Percentiles rank a stretch among this genome's conserved stretches.
These are phyloP conservation scores for Tricholoma hemisulphureum DNA, from an alignment of 768 basidiomycete genomes.

Conservation along the genomic window DNA sequence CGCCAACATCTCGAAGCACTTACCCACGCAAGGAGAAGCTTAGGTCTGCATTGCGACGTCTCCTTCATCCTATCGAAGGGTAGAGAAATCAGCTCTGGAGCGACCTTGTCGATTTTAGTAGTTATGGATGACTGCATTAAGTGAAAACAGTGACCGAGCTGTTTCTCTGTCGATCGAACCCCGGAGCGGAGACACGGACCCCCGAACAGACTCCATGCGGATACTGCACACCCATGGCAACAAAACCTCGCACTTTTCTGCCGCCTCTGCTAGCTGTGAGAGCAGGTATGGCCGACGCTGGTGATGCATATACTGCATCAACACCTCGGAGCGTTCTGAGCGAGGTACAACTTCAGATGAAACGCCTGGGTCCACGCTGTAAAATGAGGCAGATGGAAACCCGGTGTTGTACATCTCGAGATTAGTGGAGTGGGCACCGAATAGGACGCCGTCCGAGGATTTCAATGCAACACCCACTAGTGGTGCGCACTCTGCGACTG, in stretches of 20 bases:
- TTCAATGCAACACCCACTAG: conserved; percentile 2
- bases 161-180: not conserved
- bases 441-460: conserved; percentile 3
- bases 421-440: conserved; percentile 7
- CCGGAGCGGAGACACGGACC: not conserved
- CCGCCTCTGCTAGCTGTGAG: conserved; percentile 19
- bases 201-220: conserved; percentile 15
- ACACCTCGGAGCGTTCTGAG: conserved; percentile 10
- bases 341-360: not conserved
- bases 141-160: not conserved
- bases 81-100: not conserved
- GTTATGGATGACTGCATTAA: conserved; percentile 3
- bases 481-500: not conserved
- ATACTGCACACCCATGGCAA: conserved; percentile 17
- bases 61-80: not conserved
- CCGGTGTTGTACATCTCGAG: conserved; percentile 5
- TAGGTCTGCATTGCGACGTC: not conserved
- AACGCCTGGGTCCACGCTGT: not conserved
- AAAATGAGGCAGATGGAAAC: conserved; percentile 1
- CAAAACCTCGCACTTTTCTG: conserved; percentile 23
- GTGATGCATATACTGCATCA: conserved; percentile 20
- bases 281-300: conserved; percentile 21
- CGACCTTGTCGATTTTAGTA: conserved; percentile 1
- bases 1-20: not conserved
- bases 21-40: not conserved